Conservation (phyloP, 2,329 filamentous ascomycete genomes). For the Macroventuria anomochaeta region DNA sequence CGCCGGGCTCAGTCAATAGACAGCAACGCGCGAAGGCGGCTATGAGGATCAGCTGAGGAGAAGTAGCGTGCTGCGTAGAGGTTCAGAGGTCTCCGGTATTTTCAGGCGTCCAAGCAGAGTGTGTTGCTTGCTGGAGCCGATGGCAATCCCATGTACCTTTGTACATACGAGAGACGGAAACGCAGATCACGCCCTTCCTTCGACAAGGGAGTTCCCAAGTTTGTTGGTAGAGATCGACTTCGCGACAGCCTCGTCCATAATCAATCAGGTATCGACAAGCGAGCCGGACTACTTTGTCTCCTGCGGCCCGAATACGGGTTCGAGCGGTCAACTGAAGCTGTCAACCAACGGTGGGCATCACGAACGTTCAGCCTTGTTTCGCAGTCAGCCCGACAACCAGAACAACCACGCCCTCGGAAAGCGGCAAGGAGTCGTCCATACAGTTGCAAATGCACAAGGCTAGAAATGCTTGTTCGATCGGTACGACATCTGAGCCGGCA, state of each 20-base stretch:
- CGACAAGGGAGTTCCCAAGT: background rate
- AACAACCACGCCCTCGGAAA: background rate
- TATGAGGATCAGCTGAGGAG: background rate
- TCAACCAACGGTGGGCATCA: background rate
- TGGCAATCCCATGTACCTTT: background rate
- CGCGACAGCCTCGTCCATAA: conserved; percentile 5
- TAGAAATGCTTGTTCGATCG: background rate
- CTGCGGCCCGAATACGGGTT: conserved; percentile 10
- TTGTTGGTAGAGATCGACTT: conserved; percentile 8
- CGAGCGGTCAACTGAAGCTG: conserved; percentile 8
- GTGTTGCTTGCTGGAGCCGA: background rate
- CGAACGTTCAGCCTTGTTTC: conserved; percentile 5
- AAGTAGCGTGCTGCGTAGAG: background rate
- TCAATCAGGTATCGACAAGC: conserved; percentile 13
- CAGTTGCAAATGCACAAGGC: background rate
- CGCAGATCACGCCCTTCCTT: conserved; percentile 8
- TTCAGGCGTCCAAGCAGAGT: background rate
- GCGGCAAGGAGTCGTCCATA: background rate
- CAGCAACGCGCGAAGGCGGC: background rate
- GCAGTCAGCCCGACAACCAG: background rate
- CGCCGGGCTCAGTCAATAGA: too few relatives aligned
- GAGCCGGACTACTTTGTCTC: conserved; percentile 2
- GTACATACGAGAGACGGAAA: background rate
- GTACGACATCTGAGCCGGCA: background rate
- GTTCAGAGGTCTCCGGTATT: too few relatives aligned